phyloP scores from a whole-genome alignment of 106 monocot species.

The Triglochin maritima region DNA sequence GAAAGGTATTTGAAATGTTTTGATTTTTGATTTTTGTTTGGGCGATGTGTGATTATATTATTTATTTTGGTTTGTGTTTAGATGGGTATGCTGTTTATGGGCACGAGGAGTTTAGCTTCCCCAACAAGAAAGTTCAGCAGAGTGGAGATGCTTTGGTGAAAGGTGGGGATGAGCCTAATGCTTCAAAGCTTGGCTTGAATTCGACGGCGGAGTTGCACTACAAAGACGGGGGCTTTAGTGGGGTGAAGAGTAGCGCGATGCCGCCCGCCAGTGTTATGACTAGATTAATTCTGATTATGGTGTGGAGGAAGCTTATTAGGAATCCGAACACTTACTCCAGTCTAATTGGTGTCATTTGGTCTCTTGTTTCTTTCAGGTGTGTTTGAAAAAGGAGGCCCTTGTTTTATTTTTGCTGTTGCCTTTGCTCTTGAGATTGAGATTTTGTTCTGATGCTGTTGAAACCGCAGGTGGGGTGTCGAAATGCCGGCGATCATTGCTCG shows the following conservation, averaged over 20 bases:
- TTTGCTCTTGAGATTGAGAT: too few relatives aligned
- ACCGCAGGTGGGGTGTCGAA: constrained; percentile 32
- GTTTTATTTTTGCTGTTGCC: background rate
- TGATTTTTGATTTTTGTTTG: background rate
- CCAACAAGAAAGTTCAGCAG: constrained; percentile 8
- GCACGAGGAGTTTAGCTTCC: constrained; percentile 32
- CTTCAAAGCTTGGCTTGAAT: constrained; percentile 19
- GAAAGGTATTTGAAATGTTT: background rate
- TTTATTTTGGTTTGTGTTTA: background rate
- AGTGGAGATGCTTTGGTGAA: constrained; percentile 5
- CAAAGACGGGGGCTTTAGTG: background rate
- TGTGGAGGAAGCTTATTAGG: constrained; percentile 91
- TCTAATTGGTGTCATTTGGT: constrained; percentile 54
- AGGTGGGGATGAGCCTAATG: constrained; percentile 12
- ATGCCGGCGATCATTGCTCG: constrained; percentile 45
- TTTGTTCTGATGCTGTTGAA: too few relatives aligned
- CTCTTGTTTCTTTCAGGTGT: constrained; percentile 19
- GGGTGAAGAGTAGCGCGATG: constrained; percentile 8
- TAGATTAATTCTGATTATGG: constrained; percentile 82
- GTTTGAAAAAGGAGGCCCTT: constrained; percentile 5
- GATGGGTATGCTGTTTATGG: constrained; percentile 23
- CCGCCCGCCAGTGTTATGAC: constrained; percentile 83
- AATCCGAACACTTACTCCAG: constrained; percentile 95
- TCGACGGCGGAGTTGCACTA: constrained; percentile 27
- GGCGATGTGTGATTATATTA: background rate